Percentiles rank a stretch among this genome's conserved stretches.
phyloP scores from a whole-genome alignment of 2,329 filamentous ascomycete species.

The Pleurostoma richardsiae region DNA sequence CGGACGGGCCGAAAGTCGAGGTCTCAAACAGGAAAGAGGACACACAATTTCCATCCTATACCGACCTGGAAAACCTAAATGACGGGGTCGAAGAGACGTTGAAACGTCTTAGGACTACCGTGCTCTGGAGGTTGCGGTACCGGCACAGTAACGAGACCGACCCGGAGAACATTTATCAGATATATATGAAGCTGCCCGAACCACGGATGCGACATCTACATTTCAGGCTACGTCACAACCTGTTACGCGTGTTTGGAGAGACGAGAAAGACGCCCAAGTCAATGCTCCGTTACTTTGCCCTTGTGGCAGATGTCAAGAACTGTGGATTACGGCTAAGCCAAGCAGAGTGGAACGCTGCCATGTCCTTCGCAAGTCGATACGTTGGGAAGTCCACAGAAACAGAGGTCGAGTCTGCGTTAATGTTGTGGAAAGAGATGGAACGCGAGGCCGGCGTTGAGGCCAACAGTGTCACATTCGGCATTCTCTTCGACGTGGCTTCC shows the following conservation, averaged over 20 bases:
- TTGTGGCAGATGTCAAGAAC: conserved; percentile 78
- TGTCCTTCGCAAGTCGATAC: conserved; percentile 73
- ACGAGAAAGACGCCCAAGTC: conserved; percentile 51
- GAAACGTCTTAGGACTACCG: conserved; percentile 31
- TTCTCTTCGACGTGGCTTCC: conserved; percentile 83
- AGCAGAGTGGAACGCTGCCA: conserved; percentile 78
- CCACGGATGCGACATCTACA: conserved; percentile 46
- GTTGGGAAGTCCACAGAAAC: conserved; percentile 51
- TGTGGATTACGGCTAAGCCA: conserved; percentile 63
- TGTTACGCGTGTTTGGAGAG: conserved; percentile 66
- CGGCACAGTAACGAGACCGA: conserved; percentile 27
- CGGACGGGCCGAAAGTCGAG: conserved; percentile 40
- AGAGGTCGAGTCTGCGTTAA: conserved; percentile 65
- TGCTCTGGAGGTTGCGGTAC: conserved; percentile 35
- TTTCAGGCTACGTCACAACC: conserved; percentile 48
- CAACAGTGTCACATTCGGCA: conserved; percentile 83
- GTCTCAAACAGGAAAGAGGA: conserved; percentile 49
- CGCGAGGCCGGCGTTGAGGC: conserved; percentile 56
- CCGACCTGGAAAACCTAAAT: conserved; percentile 29
- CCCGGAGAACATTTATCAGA: conserved; percentile 39
- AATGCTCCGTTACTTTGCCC: conserved; percentile 77
- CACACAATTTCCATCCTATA: conserved; percentile 35
- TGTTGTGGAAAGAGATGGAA: conserved; percentile 90
- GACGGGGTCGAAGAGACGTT: conserved; percentile 29
- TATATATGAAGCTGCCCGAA: conserved; percentile 46